Evolutionary conservation across 192 early-diverging fungal genomes (phyloP), one percentile per base, ranked within the genome.

Genomic region (Podila verticillata): DNA sequence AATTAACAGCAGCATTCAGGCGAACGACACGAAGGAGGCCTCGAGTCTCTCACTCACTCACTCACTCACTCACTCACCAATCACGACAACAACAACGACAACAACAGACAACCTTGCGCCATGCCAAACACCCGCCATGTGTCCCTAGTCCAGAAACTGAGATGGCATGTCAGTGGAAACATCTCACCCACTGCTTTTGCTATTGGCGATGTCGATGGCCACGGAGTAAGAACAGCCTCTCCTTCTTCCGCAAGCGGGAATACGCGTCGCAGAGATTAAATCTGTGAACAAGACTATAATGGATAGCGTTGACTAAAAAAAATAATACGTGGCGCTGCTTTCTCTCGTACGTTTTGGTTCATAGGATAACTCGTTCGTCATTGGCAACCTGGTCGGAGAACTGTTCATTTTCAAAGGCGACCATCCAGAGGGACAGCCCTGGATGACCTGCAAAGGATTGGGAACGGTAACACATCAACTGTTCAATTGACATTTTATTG

Each of bases 281-380:
- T 2, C 3, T 24, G 51, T 24, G 51, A 54, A 54, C 7, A 2
- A 9, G 24, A 54, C 19, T 24, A 47, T 7, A 47, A 9, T 9
- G 7, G 51, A 4, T 1, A 10, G 51, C 22, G n/a, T 24, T 26
- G 51, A 54, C 51, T 24, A 54, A 26, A 5, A n/a, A n/a, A n/a
- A n/a, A n/a, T n/a, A n/a, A 20, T 54, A 3, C 20, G 4, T 26
- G 22, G 20, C 28, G 28, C 5, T 29, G 17, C 19, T 32, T 60
- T 22, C 57, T 54, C 8, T 17, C 39, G n/a, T n/a, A n/a, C 58
- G 29, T 32, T 61, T 31, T 61, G 19, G 34, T 48, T 31, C 29
- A 28, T 58, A 89, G 86, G 87, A 86, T 47, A 87, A 87, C 70
- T 87, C 87, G 73, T 89, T 89, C 82, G 87, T 89, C 8, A 86